Evolutionary conservation across 2,329 filamentous ascomycete species (phyloP), one percentile per base, ranked within the genome.

Genomic region (Lachnum nothofagi): DNA sequence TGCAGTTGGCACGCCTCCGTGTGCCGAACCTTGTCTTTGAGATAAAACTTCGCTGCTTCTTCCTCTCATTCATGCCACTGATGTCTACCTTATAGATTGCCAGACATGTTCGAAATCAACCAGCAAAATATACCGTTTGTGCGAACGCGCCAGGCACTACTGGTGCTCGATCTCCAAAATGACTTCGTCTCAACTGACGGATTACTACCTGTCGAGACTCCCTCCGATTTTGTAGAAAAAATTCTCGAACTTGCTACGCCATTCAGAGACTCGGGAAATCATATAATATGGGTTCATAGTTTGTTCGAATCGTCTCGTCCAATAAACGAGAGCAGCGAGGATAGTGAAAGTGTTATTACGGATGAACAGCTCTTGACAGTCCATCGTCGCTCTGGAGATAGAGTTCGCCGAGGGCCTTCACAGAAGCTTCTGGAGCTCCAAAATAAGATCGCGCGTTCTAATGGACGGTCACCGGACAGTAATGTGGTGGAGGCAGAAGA

Each of bases 131-230:
- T 84, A 17, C 81, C 81, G 9, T 69, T 76, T 42, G 67, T 85
- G 44, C 71, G 68, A 24, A 80, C 80, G 7, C 75, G 81, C 44
- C 80, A 79, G 68, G 91, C 88, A 1, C 75, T 98, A 37, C 73
- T 97, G 17, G 72, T 94, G 16, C 76, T 96, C 55, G 91, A 95
- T 62, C 79, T 95, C 29, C 93, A 97, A 64, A 89, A 94, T 60
- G 91, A 96, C 66, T 95, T 97, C 62, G 71, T 94, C 49, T 75
- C 80, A 5, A 70, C 79, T 1, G 75, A 80, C 43, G 86, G 87
- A 46, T 78, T 82, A 22, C 69, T 96, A 17, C 77, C 82, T 10
- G 79, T 91, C 43, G 72, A 72, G 29, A 76, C 80, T 37, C 80
- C 82, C 3, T 68, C 77, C 3, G 79, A 80, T 8, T 88, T 91